Evolutionary conservation across 2,329 filamentous ascomycete genomes (phyloP).

Genomic region (Aspergillus quadrilineatus): DNA sequence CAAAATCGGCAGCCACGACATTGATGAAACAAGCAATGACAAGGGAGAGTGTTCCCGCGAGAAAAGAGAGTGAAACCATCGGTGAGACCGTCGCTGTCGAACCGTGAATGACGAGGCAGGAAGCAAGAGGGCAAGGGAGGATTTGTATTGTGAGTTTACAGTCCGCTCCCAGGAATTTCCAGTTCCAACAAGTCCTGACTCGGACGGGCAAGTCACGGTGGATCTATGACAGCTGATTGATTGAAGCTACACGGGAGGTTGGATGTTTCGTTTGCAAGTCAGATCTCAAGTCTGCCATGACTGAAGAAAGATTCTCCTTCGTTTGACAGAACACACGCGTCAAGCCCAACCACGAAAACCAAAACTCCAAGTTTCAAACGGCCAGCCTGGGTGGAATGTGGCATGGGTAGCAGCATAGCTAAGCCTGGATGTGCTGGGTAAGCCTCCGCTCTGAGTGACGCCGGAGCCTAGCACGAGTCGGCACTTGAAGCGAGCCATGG

Average conservation of each 20-base stretch:
- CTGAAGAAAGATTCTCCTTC: background rate
- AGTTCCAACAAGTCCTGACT: background rate
- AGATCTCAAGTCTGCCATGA: background rate
- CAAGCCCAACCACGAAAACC: background rate
- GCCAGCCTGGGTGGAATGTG: background rate
- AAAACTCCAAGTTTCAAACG: background rate
- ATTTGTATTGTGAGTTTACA: background rate
- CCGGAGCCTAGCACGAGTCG: too few species aligned
- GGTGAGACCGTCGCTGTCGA: background rate
- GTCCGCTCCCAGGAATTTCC: background rate
- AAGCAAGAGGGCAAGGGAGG: background rate
- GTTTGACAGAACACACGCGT: background rate
- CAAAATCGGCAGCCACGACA: background rate
- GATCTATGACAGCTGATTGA: too few species aligned
- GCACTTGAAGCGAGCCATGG: background rate
- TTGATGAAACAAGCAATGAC: slow-evolving; percentile 12
- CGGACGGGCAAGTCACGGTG: background rate
- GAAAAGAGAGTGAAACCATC: slow-evolving; percentile 12
- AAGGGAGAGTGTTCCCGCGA: slow-evolving; percentile 15
- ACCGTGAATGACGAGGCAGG: background rate
- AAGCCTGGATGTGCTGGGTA: background rate
- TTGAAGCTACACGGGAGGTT: background rate
- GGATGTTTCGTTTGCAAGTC: background rate
- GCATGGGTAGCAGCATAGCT: background rate
- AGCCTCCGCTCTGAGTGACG: background rate